phyloP scores from a whole-genome alignment of 2,329 filamentous ascomycete genomes.

The Knoxdaviesia proteae region DNA sequence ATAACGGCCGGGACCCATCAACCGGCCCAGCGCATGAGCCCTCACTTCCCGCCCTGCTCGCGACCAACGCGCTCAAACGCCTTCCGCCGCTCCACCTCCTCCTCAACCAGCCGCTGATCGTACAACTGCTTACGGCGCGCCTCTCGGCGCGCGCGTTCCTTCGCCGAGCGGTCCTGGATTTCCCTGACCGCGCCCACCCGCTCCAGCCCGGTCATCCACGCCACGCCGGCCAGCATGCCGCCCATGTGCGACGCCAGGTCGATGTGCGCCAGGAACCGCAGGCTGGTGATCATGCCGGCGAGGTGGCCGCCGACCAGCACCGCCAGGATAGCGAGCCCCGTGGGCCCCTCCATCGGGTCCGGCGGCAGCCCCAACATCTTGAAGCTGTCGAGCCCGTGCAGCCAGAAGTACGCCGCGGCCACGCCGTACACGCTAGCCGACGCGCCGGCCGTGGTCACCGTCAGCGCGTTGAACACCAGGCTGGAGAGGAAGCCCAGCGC shows the following conservation, averaged over 20 bases:
- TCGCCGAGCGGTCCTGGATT: not conserved
- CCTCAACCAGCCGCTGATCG: not conserved
- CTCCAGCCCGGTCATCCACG: slow-evolving; percentile 17
- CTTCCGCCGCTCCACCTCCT: not conserved
- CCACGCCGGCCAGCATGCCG: slow-evolving; percentile 26
- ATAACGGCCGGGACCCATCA: too few species aligned
- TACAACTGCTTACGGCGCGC: too few species aligned
- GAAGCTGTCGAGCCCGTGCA: slow-evolving; percentile 34
- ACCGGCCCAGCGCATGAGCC: not conserved
- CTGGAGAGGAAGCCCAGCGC: slow-evolving; percentile 36
- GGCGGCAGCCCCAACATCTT: slow-evolving; percentile 34
- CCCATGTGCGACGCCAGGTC: slow-evolving; percentile 32
- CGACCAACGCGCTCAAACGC: not conserved
- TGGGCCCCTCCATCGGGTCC: slow-evolving; percentile 28
- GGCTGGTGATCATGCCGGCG: slow-evolving; percentile 21
- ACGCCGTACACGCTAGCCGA: slow-evolving; percentile 44
- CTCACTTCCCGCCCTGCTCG: not conserved
- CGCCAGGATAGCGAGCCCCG: slow-evolving; percentile 32
- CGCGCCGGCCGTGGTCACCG: slow-evolving; percentile 39
- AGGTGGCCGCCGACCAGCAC: slow-evolving; percentile 28
- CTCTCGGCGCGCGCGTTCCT: not conserved
- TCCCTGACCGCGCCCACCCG: not conserved
- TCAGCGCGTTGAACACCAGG: slow-evolving; percentile 27
- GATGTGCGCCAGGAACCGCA: slow-evolving; percentile 23
- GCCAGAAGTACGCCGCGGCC: slow-evolving; percentile 38